Evolutionary conservation across 345 rosid species (phyloP), one percentile per base, ranked within the genome.

Genomic region (Rubroshorea leprosula): DNA sequence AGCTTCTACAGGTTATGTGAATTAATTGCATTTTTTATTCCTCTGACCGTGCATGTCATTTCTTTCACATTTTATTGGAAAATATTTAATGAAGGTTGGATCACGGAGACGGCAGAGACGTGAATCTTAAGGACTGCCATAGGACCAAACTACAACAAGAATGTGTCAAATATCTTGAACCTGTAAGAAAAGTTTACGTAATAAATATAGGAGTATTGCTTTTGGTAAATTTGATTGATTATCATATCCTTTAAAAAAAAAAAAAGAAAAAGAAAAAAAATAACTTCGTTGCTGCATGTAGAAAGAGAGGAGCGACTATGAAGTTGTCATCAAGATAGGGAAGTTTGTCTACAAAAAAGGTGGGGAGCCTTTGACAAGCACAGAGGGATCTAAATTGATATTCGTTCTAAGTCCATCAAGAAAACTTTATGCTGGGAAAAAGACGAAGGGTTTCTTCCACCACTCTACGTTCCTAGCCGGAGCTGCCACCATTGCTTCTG

Each of bases 41-140:
- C n/a, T n/a, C n/a, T n/a, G n/a, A n/a, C n/a, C n/a, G n/a, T n/a
- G n/a, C n/a, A n/a, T n/a, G n/a, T n/a, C n/a, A n/a, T n/a, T n/a
- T n/a, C n/a, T n/a, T n/a, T n/a, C n/a, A n/a, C n/a, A n/a, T n/a
- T n/a, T n/a, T n/a, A n/a, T n/a, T n/a, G n/a, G n/a, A n/a, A n/a
- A n/a, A n/a, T n/a, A n/a, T n/a, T n/a, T n/a, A n/a, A n/a, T 25
- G 9, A 16, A 53, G 57, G 57, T 53, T 53, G 57, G 57, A 53
- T 26, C 20, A 25, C 17, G 57, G 57, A 53, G 57, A 53, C 17
- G 57, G 57, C 4, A 53, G 27, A 18, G 57, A 53, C 23, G 21
- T 53, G 24, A 29, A 53, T 27, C 57, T 53, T 53, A 15, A 25
- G 21, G 27, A 53, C 20, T 53, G 57, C 57, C 57, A 19, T 20